Percentiles rank a stretch among this genome's conserved stretches.
Evolutionary conservation across 202 grass and related monocot species (phyloP).

Genomic region (Schoenoplectus tabernaemontani): DNA sequence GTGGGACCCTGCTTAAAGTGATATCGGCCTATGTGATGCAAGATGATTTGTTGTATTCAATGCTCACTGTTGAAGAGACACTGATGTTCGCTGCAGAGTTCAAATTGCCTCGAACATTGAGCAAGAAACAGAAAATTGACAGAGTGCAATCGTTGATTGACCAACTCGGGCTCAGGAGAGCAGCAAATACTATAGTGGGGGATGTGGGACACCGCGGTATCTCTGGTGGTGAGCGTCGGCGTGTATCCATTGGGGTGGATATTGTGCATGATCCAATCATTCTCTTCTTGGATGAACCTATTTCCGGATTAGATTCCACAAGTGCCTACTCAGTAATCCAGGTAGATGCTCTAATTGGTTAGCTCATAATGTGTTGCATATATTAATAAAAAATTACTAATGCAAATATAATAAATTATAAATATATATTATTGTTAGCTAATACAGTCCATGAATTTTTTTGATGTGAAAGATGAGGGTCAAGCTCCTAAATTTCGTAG

Average conservation of each 20-base stretch:
- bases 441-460: too few species aligned
- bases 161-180: conserved; percentile 62
- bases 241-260: conserved; percentile 60
- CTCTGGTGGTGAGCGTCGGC: conserved; percentile 47
- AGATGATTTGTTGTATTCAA: conserved; percentile 78
- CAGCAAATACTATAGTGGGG: conserved; percentile 33
- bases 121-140: conserved; percentile 39
- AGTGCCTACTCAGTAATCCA: conserved; percentile 80
- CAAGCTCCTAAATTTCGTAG: too few species aligned
- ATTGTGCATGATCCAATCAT: conserved; percentile 54
- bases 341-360: neutral
- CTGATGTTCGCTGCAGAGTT: conserved; percentile 79
- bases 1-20: conserved; percentile 44
- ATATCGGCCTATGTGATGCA: conserved; percentile 89
- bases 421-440: neutral
- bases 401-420: neutral
- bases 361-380: neutral
- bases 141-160: conserved; percentile 75
- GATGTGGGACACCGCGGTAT: conserved; percentile 40
- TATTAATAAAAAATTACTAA: neutral
- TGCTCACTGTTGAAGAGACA: conserved; percentile 92
- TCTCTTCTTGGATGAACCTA: conserved; percentile 50
- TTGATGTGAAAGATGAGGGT: too few species aligned
- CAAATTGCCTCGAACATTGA: conserved; percentile 46
- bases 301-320: conserved; percentile 70